Percentiles rank a stretch among this genome's conserved stretches.
Conservation (phyloP, 2,329 filamentous ascomycete genomes). For the Hypoxylon rubiginosum region DNA sequence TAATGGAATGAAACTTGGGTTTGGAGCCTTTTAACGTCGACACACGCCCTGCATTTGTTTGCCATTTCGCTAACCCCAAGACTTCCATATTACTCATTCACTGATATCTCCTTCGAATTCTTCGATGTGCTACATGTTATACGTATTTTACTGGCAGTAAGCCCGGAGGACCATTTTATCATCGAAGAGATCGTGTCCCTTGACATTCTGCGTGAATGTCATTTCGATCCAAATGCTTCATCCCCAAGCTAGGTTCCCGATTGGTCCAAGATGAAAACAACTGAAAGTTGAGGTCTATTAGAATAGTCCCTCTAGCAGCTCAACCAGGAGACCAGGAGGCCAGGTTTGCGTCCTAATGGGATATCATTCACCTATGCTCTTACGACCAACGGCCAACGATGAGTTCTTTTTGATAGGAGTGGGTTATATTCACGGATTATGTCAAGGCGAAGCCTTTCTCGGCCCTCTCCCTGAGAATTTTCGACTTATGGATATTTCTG, state of each 20-base stretch:
- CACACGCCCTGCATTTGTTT: too few species aligned
- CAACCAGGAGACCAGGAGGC: neutral
- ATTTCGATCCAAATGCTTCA: neutral
- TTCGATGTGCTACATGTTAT: too few species aligned
- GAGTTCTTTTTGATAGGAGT: neutral
- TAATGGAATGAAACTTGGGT: too few species aligned
- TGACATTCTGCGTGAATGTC: neutral
- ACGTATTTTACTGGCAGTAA: too few species aligned
- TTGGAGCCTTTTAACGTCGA: too few species aligned
- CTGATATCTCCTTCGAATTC: too few species aligned
- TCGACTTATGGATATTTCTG: neutral
- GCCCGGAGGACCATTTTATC: too few species aligned
- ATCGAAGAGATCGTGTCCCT: neutral
- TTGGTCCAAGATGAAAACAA: neutral
- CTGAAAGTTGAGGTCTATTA: too few species aligned
- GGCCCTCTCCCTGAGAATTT: neutral
- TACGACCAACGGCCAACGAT: neutral
- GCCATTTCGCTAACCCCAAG: too few species aligned
- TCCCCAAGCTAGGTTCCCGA: neutral
- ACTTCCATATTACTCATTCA: too few species aligned
- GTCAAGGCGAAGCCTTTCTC: neutral
- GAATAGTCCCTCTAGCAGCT: neutral
- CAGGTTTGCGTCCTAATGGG: constrained; percentile 2
- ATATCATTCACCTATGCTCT: neutral
- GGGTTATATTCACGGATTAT: neutral